A percentile compares a stretch with the other conserved stretches of the same genome.
These are phyloP conservation scores for Cutaneotrichosporon sp. DNA, from an alignment of 1,284 basidiomycete species.

Conservation along the genomic window DNA sequence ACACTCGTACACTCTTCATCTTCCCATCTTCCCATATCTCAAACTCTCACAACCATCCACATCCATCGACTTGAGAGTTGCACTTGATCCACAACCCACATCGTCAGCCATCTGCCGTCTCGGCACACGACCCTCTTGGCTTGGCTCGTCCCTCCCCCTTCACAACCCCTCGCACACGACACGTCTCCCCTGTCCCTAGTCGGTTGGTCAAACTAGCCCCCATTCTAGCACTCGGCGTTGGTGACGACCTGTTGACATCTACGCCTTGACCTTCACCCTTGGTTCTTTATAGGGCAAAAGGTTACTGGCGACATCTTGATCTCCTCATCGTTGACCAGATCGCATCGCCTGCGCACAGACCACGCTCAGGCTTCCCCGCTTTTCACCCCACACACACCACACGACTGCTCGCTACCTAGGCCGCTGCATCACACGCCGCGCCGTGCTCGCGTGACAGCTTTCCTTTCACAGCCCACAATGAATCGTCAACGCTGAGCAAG, in stretches of 20 bases:
- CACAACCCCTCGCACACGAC: not conserved
- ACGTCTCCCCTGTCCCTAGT: not conserved
- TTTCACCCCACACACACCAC: not conserved
- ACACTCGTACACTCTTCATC: too few relatives aligned
- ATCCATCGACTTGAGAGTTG: not conserved
- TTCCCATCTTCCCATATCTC: too few relatives aligned
- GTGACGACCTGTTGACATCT: not conserved
- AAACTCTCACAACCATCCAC: not conserved
- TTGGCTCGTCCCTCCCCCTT: too few relatives aligned
- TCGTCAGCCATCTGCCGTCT: not conserved
- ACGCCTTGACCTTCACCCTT: not conserved
- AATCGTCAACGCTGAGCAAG: constrained; percentile 4
- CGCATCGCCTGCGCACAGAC: constrained; percentile 6
- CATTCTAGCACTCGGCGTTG: not conserved
- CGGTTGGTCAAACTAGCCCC: too few relatives aligned
- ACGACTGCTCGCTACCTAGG: not conserved
- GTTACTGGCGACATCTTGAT: not conserved
- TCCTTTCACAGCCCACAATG: constrained; percentile 2
- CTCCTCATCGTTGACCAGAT: not conserved
- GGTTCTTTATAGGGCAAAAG: not conserved
- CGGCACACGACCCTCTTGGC: not conserved
- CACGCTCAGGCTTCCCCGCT: not conserved
- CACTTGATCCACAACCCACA: not conserved
- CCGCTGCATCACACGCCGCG: constrained; percentile 11
- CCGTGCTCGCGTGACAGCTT: constrained; percentile 12